Percentiles rank a stretch among this genome's conserved stretches.
Conservation (phyloP, 2,329 filamentous ascomycete species). For the Colletotrichum limetticola region DNA sequence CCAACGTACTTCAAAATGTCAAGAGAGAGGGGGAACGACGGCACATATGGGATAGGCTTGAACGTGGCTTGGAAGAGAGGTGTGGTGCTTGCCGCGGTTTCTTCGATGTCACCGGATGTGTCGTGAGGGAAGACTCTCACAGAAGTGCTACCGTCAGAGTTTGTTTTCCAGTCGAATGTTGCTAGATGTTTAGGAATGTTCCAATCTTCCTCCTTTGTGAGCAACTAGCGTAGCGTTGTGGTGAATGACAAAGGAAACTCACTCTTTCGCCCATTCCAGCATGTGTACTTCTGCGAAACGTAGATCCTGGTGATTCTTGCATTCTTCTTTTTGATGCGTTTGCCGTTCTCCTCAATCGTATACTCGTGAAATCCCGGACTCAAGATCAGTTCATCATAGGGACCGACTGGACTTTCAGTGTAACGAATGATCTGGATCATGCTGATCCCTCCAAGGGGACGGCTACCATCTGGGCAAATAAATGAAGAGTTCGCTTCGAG, state of each 20-base stretch:
- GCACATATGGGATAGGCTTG: conserved; percentile 52
- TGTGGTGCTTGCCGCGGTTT: conserved; percentile 44
- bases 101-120: conserved; percentile 42
- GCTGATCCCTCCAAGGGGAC: conserved; percentile 55
- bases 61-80: conserved; percentile 61
- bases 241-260: conserved; percentile 34
- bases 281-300: conserved; percentile 62
- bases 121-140: conserved; percentile 60
- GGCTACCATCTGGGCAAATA: conserved; percentile 46
- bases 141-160: conserved; percentile 47
- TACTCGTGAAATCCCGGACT: conserved; percentile 59
- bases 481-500: conserved; percentile 56
- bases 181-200: conserved; percentile 67
- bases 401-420: conserved; percentile 59
- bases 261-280: conserved; percentile 64
- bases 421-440: conserved; percentile 64
- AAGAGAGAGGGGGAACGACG: conserved; percentile 56
- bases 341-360: conserved; percentile 47
- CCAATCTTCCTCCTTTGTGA: conserved; percentile 53
- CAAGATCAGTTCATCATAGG: conserved; percentile 64
- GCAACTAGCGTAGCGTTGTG: background rate
- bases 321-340: conserved; percentile 46
- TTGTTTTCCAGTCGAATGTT: conserved; percentile 56
- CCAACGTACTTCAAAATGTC: conserved; percentile 51
- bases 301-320: conserved; percentile 63